Evolutionary conservation across 176 grass and related monocot species (phyloP), one percentile per base, ranked within the genome.

Genomic region (Juncus inflexus): DNA sequence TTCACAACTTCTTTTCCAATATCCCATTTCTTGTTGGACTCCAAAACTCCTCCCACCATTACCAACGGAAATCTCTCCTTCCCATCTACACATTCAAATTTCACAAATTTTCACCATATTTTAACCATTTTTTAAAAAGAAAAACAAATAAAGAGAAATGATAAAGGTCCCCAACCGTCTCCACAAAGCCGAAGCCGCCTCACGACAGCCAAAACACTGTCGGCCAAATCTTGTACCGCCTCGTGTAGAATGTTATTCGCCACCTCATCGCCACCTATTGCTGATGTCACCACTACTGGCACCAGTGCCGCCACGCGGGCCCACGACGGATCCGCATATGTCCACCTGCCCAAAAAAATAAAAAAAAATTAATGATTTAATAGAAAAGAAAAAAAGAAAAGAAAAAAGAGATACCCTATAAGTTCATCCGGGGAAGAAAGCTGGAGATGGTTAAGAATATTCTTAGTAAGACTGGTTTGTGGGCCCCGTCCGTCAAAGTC

Each of bases 311-410:
- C 94, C 85, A 99, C 86, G 45, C 94, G 94, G 43, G 94, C 94
- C 94, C 94, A 99, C 78, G 94, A 92, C 40, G 83, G 47, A 86
- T 99, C 88, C 67, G 94, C 94, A 78, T 99, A 99, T 28, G 94
- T 92, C 94, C 94, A 99, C 28, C 94, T 99, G 61, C 52, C 62
- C 69, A 15, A 79, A 69, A 14, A 41, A 3, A 15, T n/a, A 57
- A 40, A 62, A 65, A 50, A 55, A 37, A 12, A 53, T 64, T 58
- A 55, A 69, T 70, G 58, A 51, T 63, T 43, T 62, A 52, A 8
- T 4, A 42, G 43, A 19, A 15, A 81, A 64, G 40, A 4, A 55
- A 59, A 71, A 35, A 12, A 15, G 12, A 71, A 68, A 45, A 47
- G 37, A 74, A 64, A 76, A 35, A 47, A 42, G 65, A 66, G 53